These are phyloP conservation scores for Ascosphaera pollenicola DNA, from an alignment of 2,329 filamentous ascomycete genomes.

Conservation along the genomic window DNA sequence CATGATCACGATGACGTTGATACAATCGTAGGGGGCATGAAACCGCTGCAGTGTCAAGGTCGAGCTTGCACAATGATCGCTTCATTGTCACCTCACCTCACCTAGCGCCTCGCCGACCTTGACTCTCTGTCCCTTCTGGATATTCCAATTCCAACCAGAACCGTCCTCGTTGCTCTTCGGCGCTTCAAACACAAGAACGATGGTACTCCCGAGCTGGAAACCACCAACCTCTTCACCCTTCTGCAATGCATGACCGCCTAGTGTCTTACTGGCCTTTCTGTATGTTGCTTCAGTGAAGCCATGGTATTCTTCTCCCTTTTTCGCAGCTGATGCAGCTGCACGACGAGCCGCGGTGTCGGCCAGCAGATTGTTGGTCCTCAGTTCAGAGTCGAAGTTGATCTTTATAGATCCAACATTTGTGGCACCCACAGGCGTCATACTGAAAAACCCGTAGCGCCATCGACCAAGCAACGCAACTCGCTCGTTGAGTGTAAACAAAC, in stretches of 20 bases:
- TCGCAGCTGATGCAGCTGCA: constrained; percentile 57
- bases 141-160: constrained; percentile 63
- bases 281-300: constrained; percentile 91
- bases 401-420: constrained; percentile 95
- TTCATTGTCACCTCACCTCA: constrained; percentile 30
- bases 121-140: constrained; percentile 70
- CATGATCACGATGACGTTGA: too few relatives aligned
- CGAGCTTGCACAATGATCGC: too few relatives aligned
- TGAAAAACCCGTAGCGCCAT: constrained; percentile 97
- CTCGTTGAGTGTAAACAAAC: constrained; percentile 92
- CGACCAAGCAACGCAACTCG: constrained; percentile 78
- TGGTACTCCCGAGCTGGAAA: constrained; percentile 84
- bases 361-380: constrained; percentile 75
- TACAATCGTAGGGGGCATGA: too few relatives aligned
- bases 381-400: constrained; percentile 87
- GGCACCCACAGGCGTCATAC: constrained; percentile 82
- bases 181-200: constrained; percentile 92
- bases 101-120: constrained; percentile 79
- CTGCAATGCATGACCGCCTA: constrained; percentile 64
- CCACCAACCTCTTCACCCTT: constrained; percentile 95
- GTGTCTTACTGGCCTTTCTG: constrained; percentile 47
- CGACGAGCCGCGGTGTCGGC: constrained; percentile 83
- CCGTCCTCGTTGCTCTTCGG: constrained; percentile 43
- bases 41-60: too few relatives aligned
- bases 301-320: constrained; percentile 59